Evolutionary conservation across 257 asterid species (phyloP).

Genomic region (Nyctanthes arbortristis): DNA sequence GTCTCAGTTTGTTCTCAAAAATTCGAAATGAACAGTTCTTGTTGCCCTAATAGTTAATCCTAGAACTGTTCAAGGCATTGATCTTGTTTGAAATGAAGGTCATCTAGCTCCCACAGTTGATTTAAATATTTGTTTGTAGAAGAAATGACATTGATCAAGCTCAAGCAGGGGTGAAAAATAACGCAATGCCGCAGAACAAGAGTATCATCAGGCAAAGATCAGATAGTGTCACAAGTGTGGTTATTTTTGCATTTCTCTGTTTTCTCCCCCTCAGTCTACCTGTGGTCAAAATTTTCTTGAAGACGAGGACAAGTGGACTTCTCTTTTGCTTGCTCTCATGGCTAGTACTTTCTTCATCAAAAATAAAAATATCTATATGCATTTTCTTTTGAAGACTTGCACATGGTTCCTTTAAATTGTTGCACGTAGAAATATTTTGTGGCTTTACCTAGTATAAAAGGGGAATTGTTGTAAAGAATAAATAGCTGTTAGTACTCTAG

Average conservation of each 20-base stretch:
- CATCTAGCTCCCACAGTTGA: not conserved
- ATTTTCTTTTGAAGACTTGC: conserved; percentile 6
- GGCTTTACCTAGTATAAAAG: not conserved
- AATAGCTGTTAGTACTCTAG: no score
- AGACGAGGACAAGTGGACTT: conserved; percentile 29
- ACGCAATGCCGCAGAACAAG: conserved; percentile 67
- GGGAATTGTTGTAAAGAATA: not conserved
- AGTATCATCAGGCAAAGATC: conserved; percentile 71
- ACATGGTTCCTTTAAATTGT: not conserved
- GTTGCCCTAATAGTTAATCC: no score
- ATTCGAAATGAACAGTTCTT: not conserved
- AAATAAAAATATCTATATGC: not conserved
- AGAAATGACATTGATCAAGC: conserved; percentile 81
- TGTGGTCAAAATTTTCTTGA: conserved; percentile 50
- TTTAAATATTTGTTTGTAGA: conserved; percentile 22
- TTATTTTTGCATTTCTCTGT: conserved; percentile 61
- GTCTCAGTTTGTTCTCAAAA: no score
- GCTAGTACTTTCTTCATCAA: conserved; percentile 3
- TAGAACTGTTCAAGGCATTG: not conserved
- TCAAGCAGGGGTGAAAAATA: conserved; percentile 78
- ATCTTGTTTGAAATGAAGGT: not conserved
- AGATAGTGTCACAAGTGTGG: conserved; percentile 63
- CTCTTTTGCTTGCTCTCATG: not conserved
- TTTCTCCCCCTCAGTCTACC: conserved; percentile 59
- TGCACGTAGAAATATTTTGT: not conserved